Base-by-base conservation (phyloP, 2,329 filamentous ascomycete species). In the Helotiales sp. region DNA sequence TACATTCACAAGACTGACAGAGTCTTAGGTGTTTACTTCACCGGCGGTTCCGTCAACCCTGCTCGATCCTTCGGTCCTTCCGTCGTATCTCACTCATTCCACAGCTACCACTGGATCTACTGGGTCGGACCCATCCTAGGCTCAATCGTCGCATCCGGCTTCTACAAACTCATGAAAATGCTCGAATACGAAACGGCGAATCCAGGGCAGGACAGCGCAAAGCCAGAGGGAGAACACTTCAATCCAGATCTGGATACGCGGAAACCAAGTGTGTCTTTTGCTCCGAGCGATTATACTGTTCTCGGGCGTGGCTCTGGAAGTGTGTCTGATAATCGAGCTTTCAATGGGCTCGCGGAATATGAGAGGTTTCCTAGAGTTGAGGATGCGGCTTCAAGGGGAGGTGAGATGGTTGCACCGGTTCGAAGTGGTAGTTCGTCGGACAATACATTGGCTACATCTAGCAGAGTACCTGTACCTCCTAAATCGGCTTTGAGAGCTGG, bases 111-210 rank as follows among this genome's bases (percentile, higher is more conserved):
- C 71, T 84, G 82, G 82, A 83, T 84, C 63, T 84, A 84, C 71
- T 73, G 71, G 82, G 68, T 87, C 3, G 85, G 85, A 0, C 86
- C 86, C 0, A 75, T 81, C 5, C 77, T 86, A 62, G 86, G 86
- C 0, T 70, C 82, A 1, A 63, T 83, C 10, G 74, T 87, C 17
- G 84, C 85, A 0, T 81, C 78, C 17, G 80, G 64, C 17, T 80
- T 85, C 49, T 87, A 86, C 77, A 79, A 78, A 61, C 70, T 84
- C 17, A 77, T 87, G 69, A 85, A 85, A 75, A 75, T 78, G 58
- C 77, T 86, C 26, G 80, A 86, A 65, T 87, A 86, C 75, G 77
- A 82, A 70, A 82, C 43, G 86, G 85, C 70, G 3, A 74, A 73
- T 28, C 72, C 73, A 28, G 72, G 84, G 3, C 73, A 74, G 64